Percentiles rank a stretch among this genome's conserved stretches.
These are phyloP conservation scores for Pseudogymnoascus sp. DNA, from an alignment of 2,329 filamentous ascomycete genomes.

Conservation along the genomic window DNA sequence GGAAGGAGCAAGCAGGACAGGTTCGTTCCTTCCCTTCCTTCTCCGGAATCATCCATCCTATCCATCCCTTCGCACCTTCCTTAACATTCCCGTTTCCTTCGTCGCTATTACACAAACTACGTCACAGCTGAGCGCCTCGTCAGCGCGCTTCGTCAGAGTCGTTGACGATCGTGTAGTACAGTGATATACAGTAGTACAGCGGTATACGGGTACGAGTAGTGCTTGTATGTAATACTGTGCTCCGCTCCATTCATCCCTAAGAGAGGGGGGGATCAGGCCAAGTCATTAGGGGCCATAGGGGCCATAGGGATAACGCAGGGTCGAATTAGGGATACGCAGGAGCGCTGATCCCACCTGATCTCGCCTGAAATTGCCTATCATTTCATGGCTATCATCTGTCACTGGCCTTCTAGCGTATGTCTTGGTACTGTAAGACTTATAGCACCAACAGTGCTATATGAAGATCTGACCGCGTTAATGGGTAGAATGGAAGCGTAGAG, in stretches of 20 bases:
- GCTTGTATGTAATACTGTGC: not conserved
- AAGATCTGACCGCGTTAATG: not conserved
- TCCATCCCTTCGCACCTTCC: not conserved
- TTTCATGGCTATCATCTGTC: not conserved
- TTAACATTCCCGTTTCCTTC: not conserved
- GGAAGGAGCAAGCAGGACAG: not conserved
- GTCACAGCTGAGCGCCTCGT: not conserved
- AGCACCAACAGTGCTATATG: no score
- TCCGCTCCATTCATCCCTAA: not conserved
- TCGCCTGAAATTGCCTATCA: not conserved
- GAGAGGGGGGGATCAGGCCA: not conserved
- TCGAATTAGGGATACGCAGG: not conserved
- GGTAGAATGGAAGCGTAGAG: not conserved
- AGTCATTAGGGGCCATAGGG: no score
- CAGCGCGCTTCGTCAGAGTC: not conserved
- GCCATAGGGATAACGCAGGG: not conserved
- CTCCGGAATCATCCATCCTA: not conserved
- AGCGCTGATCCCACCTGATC: not conserved
- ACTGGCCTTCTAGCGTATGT: not conserved
- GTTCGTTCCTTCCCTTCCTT: not conserved
- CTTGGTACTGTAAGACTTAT: not conserved
- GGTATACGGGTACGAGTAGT: not conserved
- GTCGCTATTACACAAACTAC: not conserved
- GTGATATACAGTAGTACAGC: no score
- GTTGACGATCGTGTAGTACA: not conserved